Base-by-base conservation (phyloP, 352 stramenopile species). In the Phytophthora syringae region DNA sequence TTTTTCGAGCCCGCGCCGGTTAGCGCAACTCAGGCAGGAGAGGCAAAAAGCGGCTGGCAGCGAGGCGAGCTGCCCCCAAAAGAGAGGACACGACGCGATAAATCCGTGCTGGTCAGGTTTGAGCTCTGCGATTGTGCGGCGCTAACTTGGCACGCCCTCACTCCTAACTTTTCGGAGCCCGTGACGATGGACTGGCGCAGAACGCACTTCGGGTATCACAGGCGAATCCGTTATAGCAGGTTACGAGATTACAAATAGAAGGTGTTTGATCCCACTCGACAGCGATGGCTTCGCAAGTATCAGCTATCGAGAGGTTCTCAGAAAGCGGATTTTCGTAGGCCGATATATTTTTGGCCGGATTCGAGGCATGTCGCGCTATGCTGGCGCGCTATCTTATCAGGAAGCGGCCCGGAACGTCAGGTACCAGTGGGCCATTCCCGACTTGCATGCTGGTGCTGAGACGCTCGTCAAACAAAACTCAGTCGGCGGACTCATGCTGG, bases 1-100 rank as follows among this genome's bases (percentile, higher is more conserved):
- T 65, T 72, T 75, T 79, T 75, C 54, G 64, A 77, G 64, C 73
- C 60, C 34, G 50, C 42, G 37, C 55, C 59, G 54, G 30, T 68
- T 68, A 30, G 60, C 24, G 24, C 24, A 58, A 50, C 40, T 49
- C 37, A 52, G 55, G 50, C 40, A n/a, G n/a, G n/a, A n/a, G 40
- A 55, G 44, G 36, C 47, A 39, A 39, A 60, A 68, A 54, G 32
- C 44, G 60, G 61, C 61, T 76, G 67, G 67, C 34, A 76, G 67
- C 65, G 67, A 74, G 49, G 22, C 53, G 28, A 58, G 59, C 48
- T 59, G 36, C 16, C 27, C 25, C 37, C 53, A 72, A 75, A 75
- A 75, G 25, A 20, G 62, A 75, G 67, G 50, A 34, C 28, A 2
- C 2, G 1, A 16, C 16, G 22, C 2, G 22, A 13, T 76, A 72